Percentiles rank a stretch among this genome's conserved stretches.
Conservation (phyloP, 164 flowering plant genomes). For the Stephania yunnanensis region DNA sequence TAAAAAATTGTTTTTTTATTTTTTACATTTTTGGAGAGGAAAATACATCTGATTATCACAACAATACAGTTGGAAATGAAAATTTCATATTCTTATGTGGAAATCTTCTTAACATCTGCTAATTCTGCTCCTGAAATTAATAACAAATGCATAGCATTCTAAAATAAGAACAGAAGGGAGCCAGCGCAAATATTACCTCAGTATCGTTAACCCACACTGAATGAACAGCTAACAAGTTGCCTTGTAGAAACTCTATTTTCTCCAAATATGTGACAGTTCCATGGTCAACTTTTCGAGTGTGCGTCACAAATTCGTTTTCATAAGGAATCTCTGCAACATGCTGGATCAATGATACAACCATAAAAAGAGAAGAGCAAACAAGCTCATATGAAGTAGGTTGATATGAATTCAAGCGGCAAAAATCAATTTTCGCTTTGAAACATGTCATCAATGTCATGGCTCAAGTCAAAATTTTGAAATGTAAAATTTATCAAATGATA, state of each 20-base stretch:
- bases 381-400: neutral
- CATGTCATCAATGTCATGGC: neutral
- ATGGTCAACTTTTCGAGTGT: slow-evolving; percentile 53
- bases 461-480: no score
- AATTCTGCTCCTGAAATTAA: neutral
- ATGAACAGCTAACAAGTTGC: slow-evolving; percentile 77
- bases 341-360: slow-evolving; percentile 25
- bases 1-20: no score
- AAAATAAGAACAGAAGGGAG: neutral
- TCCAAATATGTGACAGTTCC: slow-evolving; percentile 86
- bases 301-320: slow-evolving; percentile 60
- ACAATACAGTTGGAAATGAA: neutral
- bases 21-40: no score
- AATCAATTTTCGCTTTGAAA: neutral
- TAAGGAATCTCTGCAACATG: slow-evolving; percentile 88
- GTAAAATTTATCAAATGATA: neutral
- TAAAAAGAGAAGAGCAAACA: neutral
- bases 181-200: slow-evolving; percentile 44
- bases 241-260: slow-evolving; percentile 54
- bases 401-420: neutral
- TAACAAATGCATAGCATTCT: neutral
- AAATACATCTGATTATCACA: no score
- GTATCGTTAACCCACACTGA: slow-evolving; percentile 66
- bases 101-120: neutral
- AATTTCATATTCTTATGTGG: neutral